Evolutionary conservation across 257 asterid species (phyloP).

Genomic region (Gardenia jasminoides): DNA sequence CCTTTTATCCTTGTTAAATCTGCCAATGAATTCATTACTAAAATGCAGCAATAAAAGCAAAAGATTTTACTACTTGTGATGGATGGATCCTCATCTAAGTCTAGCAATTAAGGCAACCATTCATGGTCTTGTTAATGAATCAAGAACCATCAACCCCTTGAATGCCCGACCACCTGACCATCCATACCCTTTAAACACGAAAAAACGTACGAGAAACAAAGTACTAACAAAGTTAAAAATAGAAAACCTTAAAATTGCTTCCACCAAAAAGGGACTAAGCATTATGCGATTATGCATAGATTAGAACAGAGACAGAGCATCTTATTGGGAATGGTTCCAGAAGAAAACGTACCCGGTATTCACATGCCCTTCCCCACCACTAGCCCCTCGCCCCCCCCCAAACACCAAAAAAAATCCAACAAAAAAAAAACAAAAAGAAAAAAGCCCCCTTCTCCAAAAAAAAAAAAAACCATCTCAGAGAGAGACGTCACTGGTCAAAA

Average conservation of each 20-base stretch:
- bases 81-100: not conserved
- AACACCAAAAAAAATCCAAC: too few species aligned
- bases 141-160: not conserved
- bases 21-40: not conserved
- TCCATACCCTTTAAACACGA: too few species aligned
- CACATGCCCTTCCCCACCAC: not conserved
- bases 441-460: too few species aligned
- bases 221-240: not conserved
- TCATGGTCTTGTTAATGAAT: not conserved
- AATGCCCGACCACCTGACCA: not conserved
- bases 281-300: not conserved
- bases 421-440: too few species aligned
- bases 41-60: not conserved
- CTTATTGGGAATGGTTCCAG: slow-evolving; percentile 27
- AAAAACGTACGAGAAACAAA: too few species aligned
- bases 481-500: slow-evolving; percentile 20
- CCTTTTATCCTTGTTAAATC: too few species aligned
- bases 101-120: not conserved
- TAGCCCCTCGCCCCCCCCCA: too few species aligned
- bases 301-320: slow-evolving; percentile 17
- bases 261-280: not conserved
- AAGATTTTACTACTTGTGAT: not conserved
- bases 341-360: slow-evolving; percentile 29
- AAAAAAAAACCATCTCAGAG: not conserved
- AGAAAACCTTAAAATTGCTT: not conserved